Conservation (phyloP, 371 early-diverging fungal genomes). For the Choanephora cucurbitarum region DNA sequence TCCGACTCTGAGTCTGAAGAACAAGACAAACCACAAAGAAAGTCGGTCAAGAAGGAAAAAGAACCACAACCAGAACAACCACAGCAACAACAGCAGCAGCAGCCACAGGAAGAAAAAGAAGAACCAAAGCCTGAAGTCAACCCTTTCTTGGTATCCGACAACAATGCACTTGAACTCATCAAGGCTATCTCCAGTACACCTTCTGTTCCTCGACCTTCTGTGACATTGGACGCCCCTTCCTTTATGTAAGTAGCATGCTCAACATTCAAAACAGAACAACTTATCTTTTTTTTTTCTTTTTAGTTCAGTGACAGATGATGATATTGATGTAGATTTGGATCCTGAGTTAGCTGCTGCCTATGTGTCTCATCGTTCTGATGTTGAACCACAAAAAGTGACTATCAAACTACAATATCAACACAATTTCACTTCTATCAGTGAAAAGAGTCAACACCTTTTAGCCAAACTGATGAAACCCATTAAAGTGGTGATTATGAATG, state of each 20-base stretch:
- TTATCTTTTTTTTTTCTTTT: not conserved
- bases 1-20: constrained; percentile 23
- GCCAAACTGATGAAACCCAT: constrained; percentile 28
- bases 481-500: constrained; percentile 41
- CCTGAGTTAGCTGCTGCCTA: constrained; percentile 35
- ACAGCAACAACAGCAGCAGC: not conserved
- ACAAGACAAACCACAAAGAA: not conserved
- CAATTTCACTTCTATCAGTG: not conserved
- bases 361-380: no score
- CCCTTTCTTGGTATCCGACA: not conserved
- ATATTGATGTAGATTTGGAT: constrained; percentile 36
- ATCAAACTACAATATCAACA: constrained; percentile 35
- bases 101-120: not conserved
- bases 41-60: constrained; percentile 1
- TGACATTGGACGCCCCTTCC: not conserved
- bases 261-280: not conserved
- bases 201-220: not conserved
- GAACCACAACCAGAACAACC: not conserved
- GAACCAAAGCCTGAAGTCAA: not conserved
- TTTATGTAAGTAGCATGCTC: no score
- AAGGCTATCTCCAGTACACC: not conserved
- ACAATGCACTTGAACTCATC: not conserved
- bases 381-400: constrained; percentile 33
- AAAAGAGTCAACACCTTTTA: not conserved
- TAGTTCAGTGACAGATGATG: not conserved